Conservation (phyloP, 2,329 filamentous ascomycete genomes). For the Phoma herbarum region DNA sequence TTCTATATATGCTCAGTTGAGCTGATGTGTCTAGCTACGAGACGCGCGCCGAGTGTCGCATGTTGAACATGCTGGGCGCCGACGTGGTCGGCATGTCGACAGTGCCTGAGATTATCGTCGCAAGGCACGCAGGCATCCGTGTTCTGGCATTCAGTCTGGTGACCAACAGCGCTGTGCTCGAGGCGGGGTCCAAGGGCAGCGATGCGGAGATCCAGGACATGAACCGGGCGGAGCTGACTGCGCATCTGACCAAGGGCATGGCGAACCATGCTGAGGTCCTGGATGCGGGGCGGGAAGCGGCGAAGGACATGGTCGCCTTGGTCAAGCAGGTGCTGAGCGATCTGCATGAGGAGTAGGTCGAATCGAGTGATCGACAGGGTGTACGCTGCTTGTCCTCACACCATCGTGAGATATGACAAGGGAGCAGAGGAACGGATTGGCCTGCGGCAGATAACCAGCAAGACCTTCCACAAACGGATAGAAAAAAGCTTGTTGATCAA, state of each 20-base stretch:
- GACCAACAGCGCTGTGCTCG: constrained; percentile 70
- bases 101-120: constrained; percentile 73
- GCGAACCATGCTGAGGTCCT: constrained; percentile 73
- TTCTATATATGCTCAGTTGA: constrained; percentile 2
- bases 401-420: constrained; percentile 4
- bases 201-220: constrained; percentile 62
- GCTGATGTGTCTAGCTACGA: constrained; percentile 62
- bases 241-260: constrained; percentile 65
- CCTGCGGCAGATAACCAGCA: neutral
- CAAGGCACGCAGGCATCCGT: constrained; percentile 69
- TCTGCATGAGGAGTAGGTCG: constrained; percentile 38
- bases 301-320: constrained; percentile 68
- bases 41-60: constrained; percentile 70
- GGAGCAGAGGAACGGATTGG: neutral
- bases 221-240: constrained; percentile 61
- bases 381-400: neutral
- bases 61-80: constrained; percentile 68
- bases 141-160: constrained; percentile 72
- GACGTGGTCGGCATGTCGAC: constrained; percentile 77
- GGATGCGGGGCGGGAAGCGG: constrained; percentile 67
- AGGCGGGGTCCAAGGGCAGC: constrained; percentile 67
- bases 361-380: neutral
- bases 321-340: constrained; percentile 58
- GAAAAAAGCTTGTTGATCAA: neutral
- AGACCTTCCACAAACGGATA: neutral